A percentile compares a stretch with the other conserved stretches of the same genome.
Evolutionary conservation across 1,284 basidiomycete genomes (phyloP).

Genomic region (Anthracocystis setariae): DNA sequence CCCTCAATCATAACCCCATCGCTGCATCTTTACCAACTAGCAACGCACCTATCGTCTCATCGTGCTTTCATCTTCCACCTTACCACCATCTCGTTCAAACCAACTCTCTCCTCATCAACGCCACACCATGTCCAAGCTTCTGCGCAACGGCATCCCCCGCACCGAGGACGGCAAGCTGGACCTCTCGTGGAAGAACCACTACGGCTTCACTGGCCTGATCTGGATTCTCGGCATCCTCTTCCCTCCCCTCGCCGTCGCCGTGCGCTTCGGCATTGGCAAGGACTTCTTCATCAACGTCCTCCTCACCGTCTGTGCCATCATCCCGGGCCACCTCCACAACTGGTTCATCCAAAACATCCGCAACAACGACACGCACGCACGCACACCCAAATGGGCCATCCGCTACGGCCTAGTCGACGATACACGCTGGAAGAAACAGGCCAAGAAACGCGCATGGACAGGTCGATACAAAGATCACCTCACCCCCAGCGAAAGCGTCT

Average conservation of each 20-base stretch:
- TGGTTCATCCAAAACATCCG: conserved; percentile 56
- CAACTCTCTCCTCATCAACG: neutral
- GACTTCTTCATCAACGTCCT: conserved; percentile 94
- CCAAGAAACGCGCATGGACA: conserved; percentile 51
- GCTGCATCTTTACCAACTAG: too few species aligned
- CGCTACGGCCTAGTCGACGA: conserved; percentile 58
- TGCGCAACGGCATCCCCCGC: conserved; percentile 46
- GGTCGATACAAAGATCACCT: conserved; percentile 44
- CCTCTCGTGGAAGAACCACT: conserved; percentile 49
- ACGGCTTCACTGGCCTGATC: conserved; percentile 56
- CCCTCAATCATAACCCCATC: neutral
- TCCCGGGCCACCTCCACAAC: conserved; percentile 70
- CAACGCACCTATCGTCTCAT: too few species aligned
- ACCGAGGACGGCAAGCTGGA: conserved; percentile 54
- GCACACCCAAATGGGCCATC: conserved; percentile 59
- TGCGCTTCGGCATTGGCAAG: conserved; percentile 88
- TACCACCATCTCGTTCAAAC: neutral
- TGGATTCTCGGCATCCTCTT: conserved; percentile 60
- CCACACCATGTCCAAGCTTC: conserved; percentile 35
- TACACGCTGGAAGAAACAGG: conserved; percentile 22
- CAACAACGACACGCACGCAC: conserved; percentile 53
- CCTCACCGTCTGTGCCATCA: conserved; percentile 80
- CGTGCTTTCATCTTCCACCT: too few species aligned
- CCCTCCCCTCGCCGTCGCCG: conserved; percentile 78
- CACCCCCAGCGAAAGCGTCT: conserved; percentile 29